Evolutionary conservation across 345 rosid genomes (phyloP).

Genomic region (Euphorbia tirucalli): DNA sequence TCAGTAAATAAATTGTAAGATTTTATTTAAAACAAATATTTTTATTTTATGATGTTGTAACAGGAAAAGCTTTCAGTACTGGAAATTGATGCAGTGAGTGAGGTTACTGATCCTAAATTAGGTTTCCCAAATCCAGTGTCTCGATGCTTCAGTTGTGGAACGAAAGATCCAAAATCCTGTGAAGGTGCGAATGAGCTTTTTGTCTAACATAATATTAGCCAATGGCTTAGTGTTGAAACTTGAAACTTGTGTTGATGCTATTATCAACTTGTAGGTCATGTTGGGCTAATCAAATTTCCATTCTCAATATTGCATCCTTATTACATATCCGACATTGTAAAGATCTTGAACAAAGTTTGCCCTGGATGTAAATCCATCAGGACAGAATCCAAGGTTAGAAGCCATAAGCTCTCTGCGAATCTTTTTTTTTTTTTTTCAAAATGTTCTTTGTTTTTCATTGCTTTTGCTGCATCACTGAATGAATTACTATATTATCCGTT

Average conservation of each 20-base stretch:
- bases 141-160: slow-evolving; percentile 66
- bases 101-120: slow-evolving; percentile 66
- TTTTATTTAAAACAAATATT: background rate
- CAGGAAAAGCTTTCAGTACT: slow-evolving; percentile 59
- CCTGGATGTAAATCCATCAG: slow-evolving; percentile 81
- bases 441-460: background rate
- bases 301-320: slow-evolving; percentile 62
- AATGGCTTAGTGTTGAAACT: background rate
- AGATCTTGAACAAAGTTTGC: slow-evolving; percentile 68
- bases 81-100: slow-evolving; percentile 40
- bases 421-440: background rate
- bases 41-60: slow-evolving; percentile 10
- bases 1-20: no score
- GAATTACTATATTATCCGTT: background rate
- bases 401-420: slow-evolving; percentile 22
- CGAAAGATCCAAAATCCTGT: slow-evolving; percentile 52
- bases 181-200: slow-evolving; percentile 56
- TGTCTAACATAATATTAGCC: background rate
- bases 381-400: slow-evolving; percentile 60
- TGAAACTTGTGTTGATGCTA: slow-evolving; percentile 15
- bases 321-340: slow-evolving; percentile 59
- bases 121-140: slow-evolving; percentile 73
- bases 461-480: background rate
- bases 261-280: slow-evolving; percentile 58
- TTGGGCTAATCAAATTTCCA: slow-evolving; percentile 62